Conservation (phyloP, 2,329 filamentous ascomycete genomes). For the Byssothecium circinans region DNA sequence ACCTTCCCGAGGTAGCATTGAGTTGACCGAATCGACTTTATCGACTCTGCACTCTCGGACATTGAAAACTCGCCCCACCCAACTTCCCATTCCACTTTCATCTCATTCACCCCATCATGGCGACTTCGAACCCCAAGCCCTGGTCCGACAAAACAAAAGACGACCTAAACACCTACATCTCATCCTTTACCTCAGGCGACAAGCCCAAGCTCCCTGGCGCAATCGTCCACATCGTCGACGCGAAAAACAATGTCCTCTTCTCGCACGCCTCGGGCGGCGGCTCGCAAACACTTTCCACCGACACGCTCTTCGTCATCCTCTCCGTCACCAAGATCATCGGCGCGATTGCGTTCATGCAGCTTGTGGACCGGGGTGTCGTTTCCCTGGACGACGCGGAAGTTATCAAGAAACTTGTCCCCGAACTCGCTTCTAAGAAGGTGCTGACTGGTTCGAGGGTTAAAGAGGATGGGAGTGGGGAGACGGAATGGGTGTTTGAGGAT, state of each 20-base stretch:
- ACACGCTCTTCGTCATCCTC: slow-evolving; percentile 18
- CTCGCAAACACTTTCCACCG: slow-evolving; percentile 8
- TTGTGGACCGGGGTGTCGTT: slow-evolving; percentile 20
- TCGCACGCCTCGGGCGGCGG: slow-evolving; percentile 16
- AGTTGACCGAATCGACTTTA: no score
- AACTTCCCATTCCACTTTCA: no score
- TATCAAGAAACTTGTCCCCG: slow-evolving; percentile 20
- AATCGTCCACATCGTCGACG: slow-evolving; percentile 22
- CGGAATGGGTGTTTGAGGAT: slow-evolving; percentile 16
- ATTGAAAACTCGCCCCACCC: no score
- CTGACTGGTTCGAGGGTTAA: slow-evolving; percentile 13
- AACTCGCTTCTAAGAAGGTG: slow-evolving; percentile 23
- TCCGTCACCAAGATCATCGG: slow-evolving; percentile 30
- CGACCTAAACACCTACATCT: slow-evolving; percentile 12
- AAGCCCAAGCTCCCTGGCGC: slow-evolving; percentile 17
- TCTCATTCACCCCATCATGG: background rate
- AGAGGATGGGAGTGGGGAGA: slow-evolving; percentile 4
- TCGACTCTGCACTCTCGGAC: no score
- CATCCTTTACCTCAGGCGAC: slow-evolving; percentile 9
- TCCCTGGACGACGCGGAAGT: slow-evolving; percentile 20
- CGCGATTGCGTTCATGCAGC: slow-evolving; percentile 27
- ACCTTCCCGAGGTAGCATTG: no score
- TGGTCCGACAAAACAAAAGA: background rate
- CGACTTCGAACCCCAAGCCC: slow-evolving; percentile 5
- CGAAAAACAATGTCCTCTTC: slow-evolving; percentile 19